A percentile compares a stretch with the other conserved stretches of the same genome.
phyloP scores from a whole-genome alignment of 2,329 filamentous ascomycete genomes.

The Venturia oleaginea region DNA sequence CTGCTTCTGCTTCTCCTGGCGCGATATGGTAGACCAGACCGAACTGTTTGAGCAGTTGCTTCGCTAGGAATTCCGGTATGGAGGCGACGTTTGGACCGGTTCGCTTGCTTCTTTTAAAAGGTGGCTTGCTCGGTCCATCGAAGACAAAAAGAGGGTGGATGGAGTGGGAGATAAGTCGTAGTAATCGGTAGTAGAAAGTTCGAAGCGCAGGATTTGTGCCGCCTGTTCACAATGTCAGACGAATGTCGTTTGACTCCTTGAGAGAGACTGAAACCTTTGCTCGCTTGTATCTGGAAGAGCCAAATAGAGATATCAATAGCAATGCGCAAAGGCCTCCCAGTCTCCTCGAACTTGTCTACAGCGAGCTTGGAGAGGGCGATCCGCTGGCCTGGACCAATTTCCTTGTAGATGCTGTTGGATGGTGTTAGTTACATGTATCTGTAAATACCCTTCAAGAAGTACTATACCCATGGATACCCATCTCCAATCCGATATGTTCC shows the following conservation, averaged over 20 bases:
- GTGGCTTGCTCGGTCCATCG: constrained; percentile 75
- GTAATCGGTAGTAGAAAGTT: constrained; percentile 84
- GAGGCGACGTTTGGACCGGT: constrained; percentile 54
- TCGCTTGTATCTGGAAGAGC: constrained; percentile 88
- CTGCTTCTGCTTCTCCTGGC: constrained; percentile 90
- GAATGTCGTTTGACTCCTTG: neutral
- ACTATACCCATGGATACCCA: constrained; percentile 33
- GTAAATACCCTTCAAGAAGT: neutral
- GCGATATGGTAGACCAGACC: constrained; percentile 78
- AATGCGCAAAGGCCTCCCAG: constrained; percentile 66
- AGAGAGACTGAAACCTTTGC: constrained; percentile 45
- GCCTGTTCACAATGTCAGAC: constrained; percentile 36
- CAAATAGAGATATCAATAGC: constrained; percentile 95
- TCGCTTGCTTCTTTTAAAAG: constrained; percentile 79
- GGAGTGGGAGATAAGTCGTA: constrained; percentile 66
- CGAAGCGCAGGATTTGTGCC: constrained; percentile 84
- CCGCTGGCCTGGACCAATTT: constrained; percentile 73
- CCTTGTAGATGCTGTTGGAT: constrained; percentile 66
- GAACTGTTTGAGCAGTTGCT: constrained; percentile 74
- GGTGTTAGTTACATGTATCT: neutral
- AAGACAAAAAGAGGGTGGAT: constrained; percentile 86
- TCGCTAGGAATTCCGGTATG: constrained; percentile 66
- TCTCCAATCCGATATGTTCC: constrained; percentile 15
- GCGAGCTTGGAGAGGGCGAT: constrained; percentile 77
- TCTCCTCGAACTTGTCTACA: constrained; percentile 62